phyloP scores from a whole-genome alignment of 139 green algal genomes.

The Tetratostichococcus sp. region DNA sequence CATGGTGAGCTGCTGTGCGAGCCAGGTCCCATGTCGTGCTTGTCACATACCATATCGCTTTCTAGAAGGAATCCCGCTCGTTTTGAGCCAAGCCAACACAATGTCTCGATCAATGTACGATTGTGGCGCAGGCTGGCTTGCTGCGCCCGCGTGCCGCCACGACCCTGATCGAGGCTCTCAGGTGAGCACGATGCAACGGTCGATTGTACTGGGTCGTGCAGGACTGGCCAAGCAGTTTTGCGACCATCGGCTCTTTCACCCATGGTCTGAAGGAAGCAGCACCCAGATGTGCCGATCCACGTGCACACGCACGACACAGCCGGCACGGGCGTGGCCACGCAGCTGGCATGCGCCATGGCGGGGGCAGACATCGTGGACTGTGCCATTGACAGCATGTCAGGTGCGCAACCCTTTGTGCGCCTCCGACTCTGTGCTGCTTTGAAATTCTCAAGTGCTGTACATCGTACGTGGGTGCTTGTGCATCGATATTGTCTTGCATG shows the following conservation, averaged over 20 bases:
- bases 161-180: conserved; percentile 67
- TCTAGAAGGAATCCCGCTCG: too few relatives aligned
- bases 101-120: too few relatives aligned
- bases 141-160: conserved; percentile 80
- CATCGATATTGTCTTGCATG: too few relatives aligned
- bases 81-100: too few relatives aligned
- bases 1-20: conserved; percentile 30
- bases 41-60: background rate
- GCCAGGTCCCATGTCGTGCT: background rate
- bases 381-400: conserved; percentile 79
- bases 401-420: conserved; percentile 21
- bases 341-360: conserved; percentile 66
- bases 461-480: too few relatives aligned
- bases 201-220: too few relatives aligned
- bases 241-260: too few relatives aligned
- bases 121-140: conserved; percentile 49
- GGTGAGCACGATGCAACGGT: too few relatives aligned
- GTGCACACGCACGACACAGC: conserved; percentile 95
- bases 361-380: conserved; percentile 88
- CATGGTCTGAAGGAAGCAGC: conserved; percentile 27
- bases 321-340: conserved; percentile 65
- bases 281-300: conserved; percentile 76
- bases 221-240: too few relatives aligned
- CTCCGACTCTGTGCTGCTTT: too few relatives aligned
- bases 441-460: too few relatives aligned